Evolutionary conservation across 2,329 filamentous ascomycete genomes (phyloP).

Genomic region (Sarocladiaceae sp.): DNA sequence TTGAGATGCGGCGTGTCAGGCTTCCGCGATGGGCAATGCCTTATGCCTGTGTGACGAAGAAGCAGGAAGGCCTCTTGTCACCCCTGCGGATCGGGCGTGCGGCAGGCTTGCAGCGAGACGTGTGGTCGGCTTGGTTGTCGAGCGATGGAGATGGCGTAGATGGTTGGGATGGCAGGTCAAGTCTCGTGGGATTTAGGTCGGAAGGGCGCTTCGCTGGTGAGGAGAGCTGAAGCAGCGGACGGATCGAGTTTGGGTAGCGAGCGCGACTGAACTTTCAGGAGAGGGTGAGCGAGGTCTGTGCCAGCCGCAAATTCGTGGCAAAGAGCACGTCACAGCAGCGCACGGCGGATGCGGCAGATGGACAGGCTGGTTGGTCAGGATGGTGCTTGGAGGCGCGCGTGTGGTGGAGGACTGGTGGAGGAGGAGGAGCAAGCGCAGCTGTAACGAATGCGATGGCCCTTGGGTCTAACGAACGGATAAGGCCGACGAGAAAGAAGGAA

Average conservation of each 20-base stretch:
- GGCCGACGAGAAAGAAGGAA: background rate
- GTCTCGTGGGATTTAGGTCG: conserved; percentile 1
- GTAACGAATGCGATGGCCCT: too few relatives aligned
- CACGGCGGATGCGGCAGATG: background rate
- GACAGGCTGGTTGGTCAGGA: conserved; percentile 5
- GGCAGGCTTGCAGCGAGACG: background rate
- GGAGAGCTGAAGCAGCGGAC: conserved; percentile 9
- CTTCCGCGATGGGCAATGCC: conserved; percentile 25
- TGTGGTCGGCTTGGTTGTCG: background rate
- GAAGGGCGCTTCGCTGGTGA: conserved; percentile 1
- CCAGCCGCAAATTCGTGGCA: background rate
- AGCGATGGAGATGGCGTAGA: too few relatives aligned
- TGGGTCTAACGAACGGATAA: conserved; percentile 8
- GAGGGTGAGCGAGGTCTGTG: conserved; percentile 1
- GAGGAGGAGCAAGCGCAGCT: too few relatives aligned
- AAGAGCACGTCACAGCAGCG: background rate
- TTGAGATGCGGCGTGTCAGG: conserved; percentile 21
- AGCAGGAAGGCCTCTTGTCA: conserved; percentile 3
- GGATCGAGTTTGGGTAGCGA: background rate
- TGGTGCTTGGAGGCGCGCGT: background rate
- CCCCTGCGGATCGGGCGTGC: background rate
- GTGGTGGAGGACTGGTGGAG: background rate
- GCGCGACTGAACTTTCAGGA: conserved; percentile 8
- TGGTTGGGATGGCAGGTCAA: background rate
- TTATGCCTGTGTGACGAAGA: conserved; percentile 12